Conservation (phyloP, 202 grass and related monocot genomes). For the Digitaria exilis region DNA sequence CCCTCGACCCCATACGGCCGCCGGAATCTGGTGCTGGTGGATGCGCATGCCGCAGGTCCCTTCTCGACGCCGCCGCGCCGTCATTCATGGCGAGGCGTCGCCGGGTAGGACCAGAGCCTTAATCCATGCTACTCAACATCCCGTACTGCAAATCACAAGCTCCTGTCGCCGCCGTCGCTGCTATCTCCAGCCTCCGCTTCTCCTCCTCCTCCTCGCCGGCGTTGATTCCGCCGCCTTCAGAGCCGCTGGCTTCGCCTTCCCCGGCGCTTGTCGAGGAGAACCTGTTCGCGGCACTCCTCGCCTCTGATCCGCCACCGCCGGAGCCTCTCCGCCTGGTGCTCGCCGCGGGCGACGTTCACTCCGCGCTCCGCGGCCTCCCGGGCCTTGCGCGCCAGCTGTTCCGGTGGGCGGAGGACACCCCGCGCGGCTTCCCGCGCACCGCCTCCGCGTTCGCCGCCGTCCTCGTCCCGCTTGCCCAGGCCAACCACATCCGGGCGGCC, state of each 20-base stretch:
- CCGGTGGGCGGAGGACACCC: conserved; percentile 78
- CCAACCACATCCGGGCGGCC: conserved; percentile 46
- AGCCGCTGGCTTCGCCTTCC: conserved; percentile 28
- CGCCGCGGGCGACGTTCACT: conserved; percentile 50
- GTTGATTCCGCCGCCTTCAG: neutral
- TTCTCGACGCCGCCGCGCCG: conserved; percentile 35
- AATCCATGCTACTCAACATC: conserved; percentile 66
- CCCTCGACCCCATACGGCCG: conserved; percentile 33
- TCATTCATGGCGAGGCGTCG: conserved; percentile 69
- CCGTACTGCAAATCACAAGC: conserved; percentile 45
- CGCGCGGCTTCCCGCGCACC: conserved; percentile 58
- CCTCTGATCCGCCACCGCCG: conserved; percentile 37
- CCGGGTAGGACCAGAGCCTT: conserved; percentile 45
- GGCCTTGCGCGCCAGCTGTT: conserved; percentile 63
- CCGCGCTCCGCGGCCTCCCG: conserved; percentile 54
- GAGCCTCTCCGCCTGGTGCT: conserved; percentile 49
- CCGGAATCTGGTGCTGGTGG: conserved; percentile 38
- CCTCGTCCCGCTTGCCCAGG: conserved; percentile 55
- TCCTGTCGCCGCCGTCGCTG: conserved; percentile 35
- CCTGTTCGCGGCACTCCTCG: conserved; percentile 45
- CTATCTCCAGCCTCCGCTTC: conserved; percentile 41
- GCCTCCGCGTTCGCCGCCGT: conserved; percentile 62
- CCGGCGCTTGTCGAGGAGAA: conserved; percentile 17
- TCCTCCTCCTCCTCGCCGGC: conserved; percentile 36
- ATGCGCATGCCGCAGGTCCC: neutral